Evolutionary conservation across 805 yeast genomes (phyloP), one percentile per base, ranked within the genome.

Genomic region (Yarrowia phangngaensis): DNA sequence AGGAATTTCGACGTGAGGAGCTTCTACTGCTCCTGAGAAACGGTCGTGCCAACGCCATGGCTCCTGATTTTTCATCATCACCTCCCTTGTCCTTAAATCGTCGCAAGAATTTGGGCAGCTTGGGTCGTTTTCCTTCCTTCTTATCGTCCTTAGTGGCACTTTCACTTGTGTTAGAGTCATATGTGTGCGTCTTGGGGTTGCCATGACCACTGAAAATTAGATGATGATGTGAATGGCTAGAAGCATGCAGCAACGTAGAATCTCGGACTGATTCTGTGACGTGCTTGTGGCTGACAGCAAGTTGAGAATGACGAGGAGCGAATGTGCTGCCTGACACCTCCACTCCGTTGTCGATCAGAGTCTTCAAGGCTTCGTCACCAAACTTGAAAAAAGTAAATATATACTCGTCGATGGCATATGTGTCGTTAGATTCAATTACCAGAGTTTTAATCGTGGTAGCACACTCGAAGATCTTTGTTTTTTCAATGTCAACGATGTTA

Each of bases 391-490:
- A 82, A 61, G 85, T 73, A 55, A 88, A 74, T 53, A 77, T 77
- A 53, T 80, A 77, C 41, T 80, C 85, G 58, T 84, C 88, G n/a
- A 79, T 58, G 0, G 79, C 79, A 59, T 64, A 77, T 1, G 76
- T 65, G 1, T 70, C 71, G 6, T 70, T 65, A 43, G 72, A 71
- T 55, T 80, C 85, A 34, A 79, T 61, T 2, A 81, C 85, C 47
- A 77, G 74, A n/a, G 86, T 57, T 35, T 77, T 68, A 26, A 85
- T 62, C 12, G 80, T 78, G 19, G 74, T 72, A 1, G 82, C 77
- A 36, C 66, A 50, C 12, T 80, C 80, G 30, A 82, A 68, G 4
- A 83, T 73, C 20, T 73, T 61, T 15, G 75, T 73, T 40, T 76
- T 72, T 35, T 78, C 82, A 19, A 80, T 61, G 57, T 81, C 84